A percentile compares a stretch with the other conserved stretches of the same genome.
These are phyloP conservation scores for Nakazawaea wickerhamii DNA, from an alignment of 805 yeast species.

Conservation along the genomic window DNA sequence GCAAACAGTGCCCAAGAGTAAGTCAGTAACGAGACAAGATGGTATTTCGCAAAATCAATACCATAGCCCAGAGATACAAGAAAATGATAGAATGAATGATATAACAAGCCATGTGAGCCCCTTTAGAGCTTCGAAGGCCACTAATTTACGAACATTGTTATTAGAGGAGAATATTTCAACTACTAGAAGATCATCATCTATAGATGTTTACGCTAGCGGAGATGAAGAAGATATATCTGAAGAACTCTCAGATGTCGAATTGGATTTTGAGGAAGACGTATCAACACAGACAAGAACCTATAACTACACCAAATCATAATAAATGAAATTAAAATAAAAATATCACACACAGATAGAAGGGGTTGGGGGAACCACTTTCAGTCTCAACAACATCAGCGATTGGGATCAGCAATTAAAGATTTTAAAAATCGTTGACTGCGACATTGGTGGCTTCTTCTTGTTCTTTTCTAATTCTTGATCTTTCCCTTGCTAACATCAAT, in stretches of 20 bases:
- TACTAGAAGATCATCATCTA: neutral
- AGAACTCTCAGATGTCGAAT: constrained; percentile 4
- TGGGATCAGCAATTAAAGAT: too few relatives aligned
- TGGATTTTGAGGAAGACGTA: neutral
- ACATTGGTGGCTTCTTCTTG: constrained; percentile 6
- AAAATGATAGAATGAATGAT: neutral
- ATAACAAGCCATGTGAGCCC: neutral
- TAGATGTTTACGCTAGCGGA: constrained; percentile 13
- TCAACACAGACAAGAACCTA: constrained; percentile 6
- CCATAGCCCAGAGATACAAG: neutral
- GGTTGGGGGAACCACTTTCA: constrained; percentile 1
- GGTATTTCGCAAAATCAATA: neutral
- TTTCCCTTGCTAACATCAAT: constrained; percentile 41
- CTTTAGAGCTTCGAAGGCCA: neutral
- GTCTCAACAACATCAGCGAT: neutral
- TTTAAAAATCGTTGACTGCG: constrained; percentile 1
- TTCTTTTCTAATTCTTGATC: constrained; percentile 18
- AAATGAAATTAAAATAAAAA: neutral
- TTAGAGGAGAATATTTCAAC: constrained; percentile 1
- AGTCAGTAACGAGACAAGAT: neutral
- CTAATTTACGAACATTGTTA: neutral
- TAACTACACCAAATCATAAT: neutral
- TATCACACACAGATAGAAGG: neutral
- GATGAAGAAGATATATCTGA: constrained; percentile 12
- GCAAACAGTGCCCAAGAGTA: neutral